Percentiles rank a stretch among this genome's conserved stretches.
Evolutionary conservation across 306 rosid genomes (phyloP).

Genomic region (Hylodesmum podocarpum): DNA sequence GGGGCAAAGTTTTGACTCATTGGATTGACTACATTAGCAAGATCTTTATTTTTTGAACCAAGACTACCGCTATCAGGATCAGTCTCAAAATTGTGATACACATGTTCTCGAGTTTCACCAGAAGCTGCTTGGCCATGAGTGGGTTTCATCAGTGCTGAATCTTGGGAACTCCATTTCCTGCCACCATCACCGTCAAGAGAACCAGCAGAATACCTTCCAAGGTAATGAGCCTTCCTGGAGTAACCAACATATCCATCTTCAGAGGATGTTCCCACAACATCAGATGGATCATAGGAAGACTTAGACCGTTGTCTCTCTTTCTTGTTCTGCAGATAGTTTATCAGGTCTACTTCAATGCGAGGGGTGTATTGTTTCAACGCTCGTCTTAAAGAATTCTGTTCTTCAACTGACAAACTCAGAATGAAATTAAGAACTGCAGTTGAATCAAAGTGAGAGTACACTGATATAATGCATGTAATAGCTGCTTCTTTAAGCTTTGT

Average conservation of each 20-base stretch:
- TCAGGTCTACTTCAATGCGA: slow-evolving; percentile 97
- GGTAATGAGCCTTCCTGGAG: slow-evolving; percentile 72
- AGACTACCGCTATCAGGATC: slow-evolving; percentile 51
- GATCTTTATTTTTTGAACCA: slow-evolving; percentile 58
- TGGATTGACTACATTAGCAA: slow-evolving; percentile 40
- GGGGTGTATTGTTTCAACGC: slow-evolving; percentile 95
- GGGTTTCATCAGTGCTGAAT: slow-evolving; percentile 56
- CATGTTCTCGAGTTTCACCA: slow-evolving; percentile 55
- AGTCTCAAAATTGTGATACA: slow-evolving; percentile 58
- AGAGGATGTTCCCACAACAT: slow-evolving; percentile 94
- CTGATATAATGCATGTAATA: slow-evolving; percentile 92
- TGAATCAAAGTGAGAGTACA: slow-evolving; percentile 88
- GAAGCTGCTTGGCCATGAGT: slow-evolving; percentile 60
- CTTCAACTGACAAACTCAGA: slow-evolving; percentile 94
- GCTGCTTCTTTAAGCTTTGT: slow-evolving; percentile 94
- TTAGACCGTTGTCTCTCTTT: slow-evolving; percentile 84
- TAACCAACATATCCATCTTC: slow-evolving; percentile 83
- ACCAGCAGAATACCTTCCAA: slow-evolving; percentile 91
- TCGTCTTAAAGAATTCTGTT: slow-evolving; percentile 94
- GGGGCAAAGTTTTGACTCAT: slow-evolving; percentile 50
- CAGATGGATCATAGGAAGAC: slow-evolving; percentile 90
- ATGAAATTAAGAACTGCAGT: slow-evolving; percentile 85
- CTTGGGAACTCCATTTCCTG: slow-evolving; percentile 96
- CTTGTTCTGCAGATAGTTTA: slow-evolving; percentile 92
- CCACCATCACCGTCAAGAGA: slow-evolving; percentile 81